Evolutionary conservation across 2,329 filamentous ascomycete species (phyloP).

Genomic region (Neocatenulostroma microsporum): DNA sequence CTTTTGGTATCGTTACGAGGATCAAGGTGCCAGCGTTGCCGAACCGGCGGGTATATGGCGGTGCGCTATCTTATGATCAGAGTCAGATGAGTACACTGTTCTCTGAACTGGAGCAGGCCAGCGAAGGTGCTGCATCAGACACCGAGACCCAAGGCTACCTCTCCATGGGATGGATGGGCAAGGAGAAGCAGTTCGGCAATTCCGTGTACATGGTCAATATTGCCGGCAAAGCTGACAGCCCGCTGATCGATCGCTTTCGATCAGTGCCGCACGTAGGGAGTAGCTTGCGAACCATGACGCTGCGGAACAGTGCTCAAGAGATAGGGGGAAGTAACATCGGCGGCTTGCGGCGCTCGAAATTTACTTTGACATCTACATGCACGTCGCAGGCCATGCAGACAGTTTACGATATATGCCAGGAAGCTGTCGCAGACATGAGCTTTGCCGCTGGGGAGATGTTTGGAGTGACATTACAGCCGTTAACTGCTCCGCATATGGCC

Average conservation of each 20-base stretch:
- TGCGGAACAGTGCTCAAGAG: conserved; percentile 12
- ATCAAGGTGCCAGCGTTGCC: conserved; percentile 17
- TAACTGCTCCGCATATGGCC: conserved; percentile 15
- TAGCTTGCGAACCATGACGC: conserved; percentile 12
- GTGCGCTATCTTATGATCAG: conserved; percentile 12
- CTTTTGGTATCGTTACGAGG: conserved; percentile 22
- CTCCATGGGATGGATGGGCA: conserved; percentile 14
- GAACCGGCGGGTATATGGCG: conserved; percentile 22
- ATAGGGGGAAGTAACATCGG: conserved; percentile 9
- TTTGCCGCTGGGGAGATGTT: conserved; percentile 10
- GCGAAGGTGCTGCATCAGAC: conserved; percentile 5
- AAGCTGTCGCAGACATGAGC: conserved; percentile 5
- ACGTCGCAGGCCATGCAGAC: conserved; percentile 10
- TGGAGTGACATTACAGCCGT: conserved; percentile 14
- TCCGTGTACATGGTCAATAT: conserved; percentile 15
- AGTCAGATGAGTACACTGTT: conserved; percentile 10
- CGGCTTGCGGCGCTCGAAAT: conserved; percentile 14
- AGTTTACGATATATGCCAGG: conserved; percentile 12
- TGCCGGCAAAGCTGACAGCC: conserved; percentile 6
- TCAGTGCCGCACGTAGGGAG: conserved; percentile 11
- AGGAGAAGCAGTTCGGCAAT: conserved; percentile 11
- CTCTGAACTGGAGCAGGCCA: conserved; percentile 9
- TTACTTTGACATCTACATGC: conserved; percentile 14
- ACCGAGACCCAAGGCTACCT: conserved; percentile 13
- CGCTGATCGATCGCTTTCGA: conserved; percentile 11